phyloP scores from a whole-genome alignment of 768 basidiomycete genomes.

The Suillus occidentalis region DNA sequence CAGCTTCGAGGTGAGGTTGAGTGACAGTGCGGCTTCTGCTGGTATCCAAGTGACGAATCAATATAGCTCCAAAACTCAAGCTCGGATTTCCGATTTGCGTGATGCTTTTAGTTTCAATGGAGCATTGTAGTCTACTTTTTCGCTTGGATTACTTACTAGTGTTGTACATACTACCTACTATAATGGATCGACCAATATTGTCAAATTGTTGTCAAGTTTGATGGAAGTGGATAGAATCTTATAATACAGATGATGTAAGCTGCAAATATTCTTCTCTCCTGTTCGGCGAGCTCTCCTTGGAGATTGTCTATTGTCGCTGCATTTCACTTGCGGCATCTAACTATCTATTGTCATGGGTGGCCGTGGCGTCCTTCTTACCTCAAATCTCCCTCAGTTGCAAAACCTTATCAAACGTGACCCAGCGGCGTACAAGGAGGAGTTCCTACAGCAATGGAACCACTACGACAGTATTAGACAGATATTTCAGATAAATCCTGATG shows the following conservation, averaged over 20 bases:
- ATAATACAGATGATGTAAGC: slow-evolving; percentile 3
- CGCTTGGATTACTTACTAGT: background rate
- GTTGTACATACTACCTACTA: background rate
- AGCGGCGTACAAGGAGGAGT: slow-evolving; percentile 88
- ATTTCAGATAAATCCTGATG: slow-evolving; percentile 78
- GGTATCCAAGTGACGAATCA: background rate
- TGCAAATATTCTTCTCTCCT: background rate
- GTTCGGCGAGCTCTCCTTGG: background rate
- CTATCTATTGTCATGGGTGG: slow-evolving; percentile 22
- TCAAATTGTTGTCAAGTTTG: too few relatives aligned
- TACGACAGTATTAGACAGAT: slow-evolving; percentile 87
- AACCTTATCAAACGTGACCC: slow-evolving; percentile 97
- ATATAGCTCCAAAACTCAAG: background rate
- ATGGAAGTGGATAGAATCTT: too few relatives aligned
- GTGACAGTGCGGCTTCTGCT: background rate
- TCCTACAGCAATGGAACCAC: slow-evolving; percentile 94
- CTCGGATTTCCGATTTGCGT: background rate
- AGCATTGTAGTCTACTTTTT: background rate
- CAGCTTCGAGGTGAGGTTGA: slow-evolving; percentile 4
- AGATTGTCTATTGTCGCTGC: background rate
- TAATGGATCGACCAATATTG: background rate
- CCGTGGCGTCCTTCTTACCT: slow-evolving; percentile 76
- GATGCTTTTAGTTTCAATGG: background rate
- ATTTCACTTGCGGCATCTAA: background rate
- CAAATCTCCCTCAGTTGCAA: slow-evolving; percentile 93